Conservation (phyloP, 345 rosid genomes). For the Syzygium aromaticum region DNA sequence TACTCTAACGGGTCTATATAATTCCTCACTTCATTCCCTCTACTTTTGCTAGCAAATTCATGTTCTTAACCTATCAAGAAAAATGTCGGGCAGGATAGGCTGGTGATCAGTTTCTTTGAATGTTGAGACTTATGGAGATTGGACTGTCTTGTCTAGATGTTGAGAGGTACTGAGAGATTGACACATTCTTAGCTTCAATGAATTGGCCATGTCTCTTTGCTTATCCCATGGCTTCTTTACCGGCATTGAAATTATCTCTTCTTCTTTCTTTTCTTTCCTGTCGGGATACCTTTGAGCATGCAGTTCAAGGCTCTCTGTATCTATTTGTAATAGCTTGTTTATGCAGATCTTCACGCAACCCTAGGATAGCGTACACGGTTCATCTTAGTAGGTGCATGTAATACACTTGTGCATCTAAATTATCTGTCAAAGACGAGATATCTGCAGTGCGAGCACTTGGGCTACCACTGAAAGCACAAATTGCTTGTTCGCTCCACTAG, state of each 20-base stretch:
- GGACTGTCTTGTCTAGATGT: neutral
- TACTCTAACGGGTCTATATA: no score
- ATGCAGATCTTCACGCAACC: neutral
- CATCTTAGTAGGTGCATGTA: neutral
- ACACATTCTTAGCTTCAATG: neutral
- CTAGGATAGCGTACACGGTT: neutral
- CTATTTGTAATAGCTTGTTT: neutral
- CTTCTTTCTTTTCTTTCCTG: neutral
- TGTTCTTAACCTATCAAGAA: neutral
- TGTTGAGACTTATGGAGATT: neutral
- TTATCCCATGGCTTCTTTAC: neutral
- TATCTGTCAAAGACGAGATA: neutral
- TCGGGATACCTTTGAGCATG: neutral
- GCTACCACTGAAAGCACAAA: neutral
- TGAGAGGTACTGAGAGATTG: neutral
- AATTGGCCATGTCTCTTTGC: neutral
- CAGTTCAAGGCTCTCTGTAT: neutral
- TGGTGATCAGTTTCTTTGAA: neutral
- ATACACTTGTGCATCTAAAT: neutral
- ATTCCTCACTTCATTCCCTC: neutral
- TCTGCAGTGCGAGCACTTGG: neutral
- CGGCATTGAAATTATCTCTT: neutral
- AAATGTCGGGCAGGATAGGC: neutral
- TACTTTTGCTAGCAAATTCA: neutral
- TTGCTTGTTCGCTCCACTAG: neutral